These are phyloP conservation scores for Scedosporium dehoogii DNA, from an alignment of 2,329 filamentous ascomycete species.

Conservation along the genomic window DNA sequence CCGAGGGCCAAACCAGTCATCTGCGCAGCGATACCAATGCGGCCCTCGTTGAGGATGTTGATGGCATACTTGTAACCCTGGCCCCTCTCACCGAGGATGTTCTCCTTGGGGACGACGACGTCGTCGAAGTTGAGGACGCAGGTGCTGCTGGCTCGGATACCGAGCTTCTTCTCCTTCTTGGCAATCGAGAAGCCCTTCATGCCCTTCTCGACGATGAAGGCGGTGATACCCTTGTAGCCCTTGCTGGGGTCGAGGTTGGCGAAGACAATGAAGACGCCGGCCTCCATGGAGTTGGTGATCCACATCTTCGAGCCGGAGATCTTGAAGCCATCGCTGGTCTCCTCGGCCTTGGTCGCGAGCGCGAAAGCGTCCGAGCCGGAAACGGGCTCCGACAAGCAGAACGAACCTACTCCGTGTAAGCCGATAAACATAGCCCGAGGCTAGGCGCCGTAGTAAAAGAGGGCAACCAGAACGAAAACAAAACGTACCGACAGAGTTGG, in stretches of 20 bases:
- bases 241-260: conserved; percentile 87
- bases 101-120: conserved; percentile 78
- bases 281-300: conserved; percentile 97
- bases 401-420: conserved; percentile 42
- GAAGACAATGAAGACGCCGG: conserved; percentile 93
- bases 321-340: conserved; percentile 73
- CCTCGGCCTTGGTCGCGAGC: conserved; percentile 78
- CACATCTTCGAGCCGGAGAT: conserved; percentile 97
- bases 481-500: conserved; percentile 59
- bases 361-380: conserved; percentile 96
- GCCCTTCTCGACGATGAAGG: conserved; percentile 88
- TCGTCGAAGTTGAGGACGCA: conserved; percentile 98
- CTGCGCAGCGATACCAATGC: conserved; percentile 95
- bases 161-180: conserved; percentile 99
- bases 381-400: conserved; percentile 85
- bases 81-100: conserved; percentile 79
- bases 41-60: conserved; percentile 83
- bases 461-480: not conserved
- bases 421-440: not conserved
- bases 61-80: conserved; percentile 99
- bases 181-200: conserved; percentile 85
- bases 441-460: not conserved
- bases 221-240: conserved; percentile 94
- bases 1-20: conserved; percentile 96
- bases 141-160: conserved; percentile 89